Conservation (phyloP, 495 filamentous ascomycete genomes). For the Penicillium coprophilum region DNA sequence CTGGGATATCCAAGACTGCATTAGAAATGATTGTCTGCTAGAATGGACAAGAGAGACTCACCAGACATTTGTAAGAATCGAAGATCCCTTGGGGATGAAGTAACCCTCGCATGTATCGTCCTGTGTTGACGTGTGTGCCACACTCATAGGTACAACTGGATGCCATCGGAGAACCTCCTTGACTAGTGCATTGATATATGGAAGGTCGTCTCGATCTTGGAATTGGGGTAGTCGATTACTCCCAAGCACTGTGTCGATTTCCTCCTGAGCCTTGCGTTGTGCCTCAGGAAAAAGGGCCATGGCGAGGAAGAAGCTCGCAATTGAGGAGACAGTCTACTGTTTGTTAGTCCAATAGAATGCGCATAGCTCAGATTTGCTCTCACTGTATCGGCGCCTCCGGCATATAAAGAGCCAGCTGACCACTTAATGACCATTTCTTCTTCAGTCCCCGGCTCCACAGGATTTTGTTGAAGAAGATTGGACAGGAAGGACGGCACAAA, state of each 20-base stretch:
- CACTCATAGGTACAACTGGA: constrained; percentile 37
- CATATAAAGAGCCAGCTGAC: constrained; percentile 53
- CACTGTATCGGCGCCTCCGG: constrained; percentile 58
- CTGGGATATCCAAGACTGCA: constrained; percentile 11
- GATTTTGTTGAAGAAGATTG: constrained; percentile 29
- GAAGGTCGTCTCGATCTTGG: constrained; percentile 30
- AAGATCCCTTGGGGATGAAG: constrained; percentile 50
- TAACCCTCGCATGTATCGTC: constrained; percentile 56
- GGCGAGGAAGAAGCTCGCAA: constrained; percentile 44
- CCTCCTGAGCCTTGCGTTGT: constrained; percentile 53
- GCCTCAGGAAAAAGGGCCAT: constrained; percentile 48
- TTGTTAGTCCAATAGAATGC: not conserved
- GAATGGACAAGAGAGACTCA: constrained; percentile 1
- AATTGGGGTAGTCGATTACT: constrained; percentile 23
- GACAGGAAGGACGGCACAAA: constrained; percentile 40
- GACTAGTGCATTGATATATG: constrained; percentile 42
- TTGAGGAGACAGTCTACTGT: constrained; percentile 28
- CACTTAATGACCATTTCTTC: constrained; percentile 40
- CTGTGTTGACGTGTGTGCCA: constrained; percentile 54
- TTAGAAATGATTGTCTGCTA: not conserved
- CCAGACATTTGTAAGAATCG: constrained; percentile 49
- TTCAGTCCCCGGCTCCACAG: constrained; percentile 22
- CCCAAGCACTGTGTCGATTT: constrained; percentile 54
- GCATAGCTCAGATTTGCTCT: not conserved
- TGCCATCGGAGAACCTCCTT: constrained; percentile 47